These are phyloP conservation scores for Trichoderma hamatum DNA, from an alignment of 2,329 filamentous ascomycete species.

Conservation along the genomic window DNA sequence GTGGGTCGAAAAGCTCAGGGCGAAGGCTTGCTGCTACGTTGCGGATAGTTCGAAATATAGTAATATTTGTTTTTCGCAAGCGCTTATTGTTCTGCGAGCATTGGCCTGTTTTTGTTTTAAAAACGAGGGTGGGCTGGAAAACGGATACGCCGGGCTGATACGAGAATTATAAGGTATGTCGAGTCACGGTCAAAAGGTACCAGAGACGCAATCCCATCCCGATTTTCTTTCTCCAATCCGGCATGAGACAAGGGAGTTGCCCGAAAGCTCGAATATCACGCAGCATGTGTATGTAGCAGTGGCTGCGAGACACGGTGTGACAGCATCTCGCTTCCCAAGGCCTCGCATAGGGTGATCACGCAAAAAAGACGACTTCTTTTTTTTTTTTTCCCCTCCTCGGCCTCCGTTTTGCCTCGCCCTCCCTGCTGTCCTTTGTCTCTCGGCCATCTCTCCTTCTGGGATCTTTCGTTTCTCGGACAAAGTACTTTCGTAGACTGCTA, in stretches of 20 bases:
- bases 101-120: neutral
- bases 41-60: neutral
- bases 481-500: neutral
- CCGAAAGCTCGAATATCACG: neutral
- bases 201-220: neutral
- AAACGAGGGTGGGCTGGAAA: neutral
- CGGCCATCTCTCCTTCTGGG: neutral
- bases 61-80: neutral
- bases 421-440: neutral
- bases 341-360: conserved; percentile 2
- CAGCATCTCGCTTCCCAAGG: conserved; percentile 16
- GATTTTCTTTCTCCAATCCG: neutral
- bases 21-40: neutral
- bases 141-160: conserved; percentile 21
- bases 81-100: conserved; percentile 15
- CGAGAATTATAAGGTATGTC: conserved; percentile 14
- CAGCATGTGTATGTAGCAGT: neutral
- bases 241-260: neutral
- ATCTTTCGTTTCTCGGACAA: neutral
- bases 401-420: neutral
- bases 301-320: conserved; percentile 23
- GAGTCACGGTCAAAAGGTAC: neutral
- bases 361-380: neutral
- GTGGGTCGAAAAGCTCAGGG: neutral
- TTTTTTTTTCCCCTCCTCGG: neutral